phyloP scores from a whole-genome alignment of 345 rosid genomes.

The Arabis hirsuta region DNA sequence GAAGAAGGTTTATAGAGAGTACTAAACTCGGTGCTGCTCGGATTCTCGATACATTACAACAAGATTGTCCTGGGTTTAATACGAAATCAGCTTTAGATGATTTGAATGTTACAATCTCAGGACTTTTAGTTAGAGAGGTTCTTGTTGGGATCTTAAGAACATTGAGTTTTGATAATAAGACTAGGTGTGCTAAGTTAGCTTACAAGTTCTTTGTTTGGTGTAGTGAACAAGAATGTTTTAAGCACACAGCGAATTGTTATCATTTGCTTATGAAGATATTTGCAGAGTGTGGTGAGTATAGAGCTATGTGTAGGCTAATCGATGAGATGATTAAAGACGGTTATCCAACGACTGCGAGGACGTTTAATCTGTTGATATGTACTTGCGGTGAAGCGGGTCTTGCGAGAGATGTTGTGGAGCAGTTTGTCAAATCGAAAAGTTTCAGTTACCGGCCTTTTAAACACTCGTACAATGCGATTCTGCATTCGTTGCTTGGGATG shows the following conservation, averaged over 20 bases:
- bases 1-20: slow-evolving; percentile 50
- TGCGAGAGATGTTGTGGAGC: slow-evolving; percentile 69
- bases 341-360: slow-evolving; percentile 70
- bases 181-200: slow-evolving; percentile 72
- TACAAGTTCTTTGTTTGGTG: slow-evolving; percentile 87
- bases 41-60: slow-evolving; percentile 64
- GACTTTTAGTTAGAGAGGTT: slow-evolving; percentile 79
- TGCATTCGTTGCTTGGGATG: slow-evolving; percentile 57
- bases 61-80: slow-evolving; percentile 80
- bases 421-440: slow-evolving; percentile 73
- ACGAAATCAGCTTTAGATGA: slow-evolving; percentile 59
- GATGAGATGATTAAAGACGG: slow-evolving; percentile 92
- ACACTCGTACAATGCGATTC: slow-evolving; percentile 78
- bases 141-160: slow-evolving; percentile 65
- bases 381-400: slow-evolving; percentile 80
- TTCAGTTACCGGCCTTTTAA: slow-evolving; percentile 81
- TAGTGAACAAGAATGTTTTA: slow-evolving; percentile 55
- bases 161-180: slow-evolving; percentile 51
- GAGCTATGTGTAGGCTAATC: slow-evolving; percentile 84
- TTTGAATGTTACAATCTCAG: slow-evolving; percentile 63
- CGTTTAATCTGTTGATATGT: slow-evolving; percentile 78
- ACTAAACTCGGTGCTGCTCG: slow-evolving; percentile 53
- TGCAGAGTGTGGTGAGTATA: slow-evolving; percentile 77
- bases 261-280: slow-evolving; percentile 83
- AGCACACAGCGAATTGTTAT: slow-evolving; percentile 62